Evolutionary conservation across 257 asterid species (phyloP), one percentile per base, ranked within the genome.

Genomic region (Ophiorrhiza pumila): DNA sequence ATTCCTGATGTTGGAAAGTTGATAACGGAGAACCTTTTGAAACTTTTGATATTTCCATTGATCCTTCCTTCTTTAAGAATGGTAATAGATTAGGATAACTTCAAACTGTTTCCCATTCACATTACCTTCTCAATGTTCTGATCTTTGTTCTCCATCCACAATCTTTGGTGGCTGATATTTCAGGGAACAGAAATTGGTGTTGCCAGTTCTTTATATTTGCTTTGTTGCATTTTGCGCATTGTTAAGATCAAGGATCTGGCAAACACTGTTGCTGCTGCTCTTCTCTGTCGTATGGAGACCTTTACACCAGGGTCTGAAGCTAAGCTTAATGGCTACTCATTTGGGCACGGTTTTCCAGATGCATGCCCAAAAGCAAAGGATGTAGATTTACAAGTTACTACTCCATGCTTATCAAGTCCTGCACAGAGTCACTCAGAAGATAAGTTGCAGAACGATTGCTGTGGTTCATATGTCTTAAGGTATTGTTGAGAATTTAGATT

Each of bases 241-340:
- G 86, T 94, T 80, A 94, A 94, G 84, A 94, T 94, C 85, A 94
- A 94, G 85, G 98, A 94, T 84, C 89, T 94, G 83, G 95, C 98
- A 59, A 90, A 87, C 84, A 90, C 78, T 78, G 86, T 92, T 80
- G 98, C 96, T 76, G 91, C 93, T 78, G 89, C 97, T 73, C 91
- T 94, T 80, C 84, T 94, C 29, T 94, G 93, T 84, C 81, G 78
- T 68, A 80, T 85, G 59, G 89, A 83, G 79, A 74, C 81, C 71
- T 80, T 84, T 71, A 55, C 78, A 74, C 87, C 75, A 78, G 78
- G 72, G 61, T 75, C 82, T 67, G 87, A 88, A 76, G 84, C 90
- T 53, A 83, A 90, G 84, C 80, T 68, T 68, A 90, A 91, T 74
- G 98, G 99, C 77, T 78, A 76, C 65, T 57, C 81, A 77, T 55